Base-by-base conservation (phyloP, 2,329 filamentous ascomycete species). In the Endoconidiophora polonica region DNA sequence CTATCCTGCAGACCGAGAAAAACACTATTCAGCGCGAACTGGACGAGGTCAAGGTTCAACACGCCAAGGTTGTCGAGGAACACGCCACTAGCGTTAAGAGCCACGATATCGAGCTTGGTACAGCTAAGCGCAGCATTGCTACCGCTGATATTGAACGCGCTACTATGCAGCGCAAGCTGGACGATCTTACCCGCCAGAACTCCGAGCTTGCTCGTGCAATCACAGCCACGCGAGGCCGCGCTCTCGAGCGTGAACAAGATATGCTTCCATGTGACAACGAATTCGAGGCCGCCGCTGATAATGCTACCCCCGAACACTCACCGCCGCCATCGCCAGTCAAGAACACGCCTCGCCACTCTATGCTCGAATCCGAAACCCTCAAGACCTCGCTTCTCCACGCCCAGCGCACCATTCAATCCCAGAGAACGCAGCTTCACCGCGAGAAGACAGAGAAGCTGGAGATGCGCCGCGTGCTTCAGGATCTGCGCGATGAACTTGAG, bases 371-470 rank as follows among this genome's bases (percentile, higher is more conserved):
- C 0, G 91, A 98, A 67, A 98, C 91, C 0, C 69, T 98, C 57
- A 93, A 91, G 68, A 93, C 88, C 49, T 95, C 90, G 23, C 73
- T 96, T 24, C 82, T 87, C 57, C 91, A 98, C 62, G 90, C 91
- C 38, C 91, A 96, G 63, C 79, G 90, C 52, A 95, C 94, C 67
- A 95, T 98, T 53, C 90, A 96, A 63, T 94, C 86, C 59, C 76
- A 96, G 57, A 87, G 94, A 65, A 87, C 83, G 63, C 94, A 88
- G 59, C 84, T 96, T 44, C 90, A 98, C 63, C 83, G 91, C 33
- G 91, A 98, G 65, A 98, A 96, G 78, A 95, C 90, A 0, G 91
- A 98, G 65, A 98, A 95, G 70, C 76, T 96, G 24, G 91, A 98
- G 65, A 76, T 96, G 49, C 88, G 86, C 66, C 83, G 90, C 53